Evolutionary conservation across 768 basidiomycete genomes (phyloP).

Genomic region (Suillus placidus): DNA sequence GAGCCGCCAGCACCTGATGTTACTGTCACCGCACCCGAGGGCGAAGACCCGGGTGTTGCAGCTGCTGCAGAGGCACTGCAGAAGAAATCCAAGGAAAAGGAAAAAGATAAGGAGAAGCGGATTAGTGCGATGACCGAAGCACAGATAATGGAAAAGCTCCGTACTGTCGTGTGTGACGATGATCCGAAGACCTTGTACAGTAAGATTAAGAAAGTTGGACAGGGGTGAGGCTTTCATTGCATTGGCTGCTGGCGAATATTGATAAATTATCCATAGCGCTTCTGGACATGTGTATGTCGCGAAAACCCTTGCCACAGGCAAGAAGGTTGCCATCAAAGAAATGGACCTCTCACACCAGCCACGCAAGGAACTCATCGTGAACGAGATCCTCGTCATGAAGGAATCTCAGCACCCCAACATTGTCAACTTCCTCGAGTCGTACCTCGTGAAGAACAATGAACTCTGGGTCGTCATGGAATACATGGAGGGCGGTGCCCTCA

Average conservation of each 20-base stretch:
- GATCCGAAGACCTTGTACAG: constrained; percentile 91
- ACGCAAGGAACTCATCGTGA: constrained; percentile 95
- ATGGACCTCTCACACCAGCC: constrained; percentile 97
- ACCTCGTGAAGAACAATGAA: constrained; percentile 84
- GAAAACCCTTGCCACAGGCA: constrained; percentile 79
- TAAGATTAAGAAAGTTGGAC: constrained; percentile 98
- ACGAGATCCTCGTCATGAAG: constrained; percentile 98
- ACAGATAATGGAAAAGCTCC: constrained; percentile 97
- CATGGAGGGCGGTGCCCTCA: constrained; percentile 97
- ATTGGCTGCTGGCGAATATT: constrained; percentile 4
- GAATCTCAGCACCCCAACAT: constrained; percentile 97
- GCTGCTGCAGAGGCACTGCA: constrained; percentile 69
- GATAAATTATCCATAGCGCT: constrained; percentile 55
- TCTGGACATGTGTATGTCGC: constrained; percentile 98
- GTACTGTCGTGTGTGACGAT: constrained; percentile 81
- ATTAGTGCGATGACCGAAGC: constrained; percentile 97
- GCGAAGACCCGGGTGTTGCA: constrained; percentile 52
- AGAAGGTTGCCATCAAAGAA: constrained; percentile 97
- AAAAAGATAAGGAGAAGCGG: constrained; percentile 61
- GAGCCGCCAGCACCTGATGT: constrained; percentile 40
- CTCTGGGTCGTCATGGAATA: constrained; percentile 99
- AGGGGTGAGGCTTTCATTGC: constrained; percentile 69
- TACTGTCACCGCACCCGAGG: constrained; percentile 54
- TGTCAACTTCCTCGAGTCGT: constrained; percentile 92
- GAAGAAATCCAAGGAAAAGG: constrained; percentile 60